Evolutionary conservation across 169 alveolate species (phyloP).

Genomic region (Plasmodium vinckei): DNA sequence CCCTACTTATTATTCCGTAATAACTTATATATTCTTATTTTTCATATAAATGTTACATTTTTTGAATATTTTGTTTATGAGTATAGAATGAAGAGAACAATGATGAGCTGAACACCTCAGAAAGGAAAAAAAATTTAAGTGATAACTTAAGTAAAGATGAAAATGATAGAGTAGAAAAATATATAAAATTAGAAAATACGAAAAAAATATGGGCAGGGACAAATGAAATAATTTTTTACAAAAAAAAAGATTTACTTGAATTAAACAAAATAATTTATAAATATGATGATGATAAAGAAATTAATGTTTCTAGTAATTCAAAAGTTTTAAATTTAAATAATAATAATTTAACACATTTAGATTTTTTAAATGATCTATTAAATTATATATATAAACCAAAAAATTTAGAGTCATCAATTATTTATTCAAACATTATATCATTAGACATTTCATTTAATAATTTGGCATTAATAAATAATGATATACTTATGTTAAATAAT

Average conservation of each 20-base stretch:
- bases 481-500: slow-evolving; percentile 25
- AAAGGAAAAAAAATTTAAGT: slow-evolving; percentile 36
- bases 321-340: slow-evolving; percentile 59
- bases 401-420: slow-evolving; percentile 2
- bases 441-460: slow-evolving; percentile 64
- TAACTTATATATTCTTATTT: too few species aligned
- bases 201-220: slow-evolving; percentile 73
- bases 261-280: slow-evolving; percentile 53
- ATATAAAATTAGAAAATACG: slow-evolving; percentile 42
- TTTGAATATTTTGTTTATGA: too few species aligned
- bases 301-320: slow-evolving; percentile 33
- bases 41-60: too few species aligned
- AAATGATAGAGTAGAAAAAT: slow-evolving; percentile 33
- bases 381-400: slow-evolving; percentile 23
- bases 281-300: slow-evolving; percentile 55
- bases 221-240: slow-evolving; percentile 41
- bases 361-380: slow-evolving; percentile 31
- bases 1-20: not conserved
- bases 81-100: slow-evolving; percentile 32
- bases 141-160: slow-evolving; percentile 50
- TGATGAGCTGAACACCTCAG: slow-evolving; percentile 54
- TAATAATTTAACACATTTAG: slow-evolving; percentile 36
- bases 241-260: slow-evolving; percentile 36
- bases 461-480: slow-evolving; percentile 15
- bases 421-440: slow-evolving; percentile 48